phyloP scores from a whole-genome alignment of 345 rosid species.

The Isatis tinctoria region DNA sequence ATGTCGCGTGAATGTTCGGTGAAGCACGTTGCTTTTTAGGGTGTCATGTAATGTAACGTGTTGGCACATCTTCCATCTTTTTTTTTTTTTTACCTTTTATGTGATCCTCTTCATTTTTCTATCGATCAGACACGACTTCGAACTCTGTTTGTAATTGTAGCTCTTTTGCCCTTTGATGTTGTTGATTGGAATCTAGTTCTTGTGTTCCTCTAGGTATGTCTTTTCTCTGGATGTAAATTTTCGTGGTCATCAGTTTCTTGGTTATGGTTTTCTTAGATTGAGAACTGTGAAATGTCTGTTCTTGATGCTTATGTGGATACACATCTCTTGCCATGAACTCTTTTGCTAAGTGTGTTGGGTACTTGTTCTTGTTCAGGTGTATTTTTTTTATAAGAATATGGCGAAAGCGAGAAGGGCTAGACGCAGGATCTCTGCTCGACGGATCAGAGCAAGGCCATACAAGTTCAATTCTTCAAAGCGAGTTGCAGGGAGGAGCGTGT shows the following conservation, averaged over 20 bases:
- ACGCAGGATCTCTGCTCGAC: constrained; percentile 1
- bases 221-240: background rate
- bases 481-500: background rate
- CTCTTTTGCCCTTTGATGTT: background rate
- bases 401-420: constrained; percentile 7
- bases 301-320: background rate
- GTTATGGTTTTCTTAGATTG: background rate
- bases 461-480: constrained; percentile 10
- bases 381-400: background rate
- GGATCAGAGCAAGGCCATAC: constrained; percentile 13
- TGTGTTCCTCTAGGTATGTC: background rate
- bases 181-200: background rate
- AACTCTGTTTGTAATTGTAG: background rate
- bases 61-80: constrained; percentile 2
- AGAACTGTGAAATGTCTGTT: background rate
- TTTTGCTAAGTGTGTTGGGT: background rate
- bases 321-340: background rate
- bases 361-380: background rate
- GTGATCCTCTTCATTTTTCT: background rate
- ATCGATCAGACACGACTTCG: background rate
- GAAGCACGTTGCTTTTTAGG: constrained; percentile 13
- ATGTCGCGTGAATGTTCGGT: constrained; percentile 20
- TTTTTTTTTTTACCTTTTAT: background rate
- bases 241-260: background rate
- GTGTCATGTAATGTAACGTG: constrained; percentile 13